Conservation (phyloP, 2,329 filamentous ascomycete species). For the Exophiala aquamarina region DNA sequence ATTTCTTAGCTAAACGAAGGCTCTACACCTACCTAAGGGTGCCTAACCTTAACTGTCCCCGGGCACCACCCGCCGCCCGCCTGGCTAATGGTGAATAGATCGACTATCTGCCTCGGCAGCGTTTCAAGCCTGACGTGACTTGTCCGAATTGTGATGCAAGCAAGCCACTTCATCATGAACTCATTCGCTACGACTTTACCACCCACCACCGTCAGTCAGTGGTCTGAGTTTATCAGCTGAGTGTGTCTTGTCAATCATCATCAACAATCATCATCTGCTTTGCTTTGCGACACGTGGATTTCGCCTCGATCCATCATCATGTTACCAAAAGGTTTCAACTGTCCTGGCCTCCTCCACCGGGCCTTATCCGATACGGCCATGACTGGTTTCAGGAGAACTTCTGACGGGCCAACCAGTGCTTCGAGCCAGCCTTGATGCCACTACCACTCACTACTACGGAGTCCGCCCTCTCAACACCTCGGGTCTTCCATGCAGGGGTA, state of each 20-base stretch:
- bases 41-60: too few relatives aligned
- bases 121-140: slow-evolving; percentile 14
- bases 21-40: too few relatives aligned
- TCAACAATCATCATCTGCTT: slow-evolving; percentile 1
- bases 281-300: background rate
- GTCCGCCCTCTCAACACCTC: too few relatives aligned
- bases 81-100: too few relatives aligned
- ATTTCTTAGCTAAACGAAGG: too few relatives aligned
- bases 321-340: slow-evolving; percentile 8
- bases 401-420: slow-evolving; percentile 18
- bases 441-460: too few relatives aligned
- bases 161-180: background rate
- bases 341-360: background rate
- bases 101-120: background rate
- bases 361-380: slow-evolving; percentile 8
- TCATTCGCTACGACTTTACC: background rate
- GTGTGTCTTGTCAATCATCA: background rate
- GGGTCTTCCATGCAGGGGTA: slow-evolving; percentile 14
- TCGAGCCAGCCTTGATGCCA: too few relatives aligned
- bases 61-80: too few relatives aligned
- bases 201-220: slow-evolving; percentile 8
- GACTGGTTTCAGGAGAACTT: slow-evolving; percentile 18
- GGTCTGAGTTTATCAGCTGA: slow-evolving; percentile 24
- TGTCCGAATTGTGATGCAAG: slow-evolving; percentile 17
- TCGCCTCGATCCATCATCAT: slow-evolving; percentile 3